Conservation (phyloP, 129 eudicot species). For the Lactuca sativa region DNA sequence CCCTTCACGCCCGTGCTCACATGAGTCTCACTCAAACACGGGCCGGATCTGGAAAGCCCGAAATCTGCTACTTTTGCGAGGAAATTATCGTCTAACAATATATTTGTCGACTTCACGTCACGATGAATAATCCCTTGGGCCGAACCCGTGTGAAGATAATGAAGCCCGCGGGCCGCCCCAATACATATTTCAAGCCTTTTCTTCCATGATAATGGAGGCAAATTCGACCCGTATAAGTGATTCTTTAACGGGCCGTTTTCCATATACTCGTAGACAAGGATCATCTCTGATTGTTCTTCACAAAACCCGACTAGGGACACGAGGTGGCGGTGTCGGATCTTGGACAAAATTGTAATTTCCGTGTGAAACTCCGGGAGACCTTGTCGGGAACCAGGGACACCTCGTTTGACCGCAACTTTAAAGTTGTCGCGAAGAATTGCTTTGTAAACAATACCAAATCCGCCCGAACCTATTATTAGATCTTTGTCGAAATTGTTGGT, state of each 20-base stretch:
- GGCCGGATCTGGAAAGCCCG: conserved; percentile 79
- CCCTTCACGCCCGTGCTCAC: conserved; percentile 88
- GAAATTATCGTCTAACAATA: conserved; percentile 58
- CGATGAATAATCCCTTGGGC: conserved; percentile 81
- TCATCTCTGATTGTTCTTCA: conserved; percentile 91
- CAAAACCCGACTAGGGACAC: conserved; percentile 87
- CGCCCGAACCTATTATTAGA: conserved; percentile 75
- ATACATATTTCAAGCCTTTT: conserved; percentile 83
- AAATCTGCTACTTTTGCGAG: conserved; percentile 83
- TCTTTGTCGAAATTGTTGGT: conserved; percentile 74
- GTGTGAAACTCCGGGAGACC: conserved; percentile 89
- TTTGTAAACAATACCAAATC: conserved; percentile 85
- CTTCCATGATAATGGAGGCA: conserved; percentile 72
- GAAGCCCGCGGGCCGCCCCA: conserved; percentile 84
- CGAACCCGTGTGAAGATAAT: conserved; percentile 81
- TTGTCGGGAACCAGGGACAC: conserved; percentile 80
- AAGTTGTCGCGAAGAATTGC: conserved; percentile 58
- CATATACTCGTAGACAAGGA: conserved; percentile 87
- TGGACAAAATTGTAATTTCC: conserved; percentile 73
- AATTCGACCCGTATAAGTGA: conserved; percentile 66
- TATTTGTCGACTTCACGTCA: conserved; percentile 78
- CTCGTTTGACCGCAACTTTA: conserved; percentile 81
- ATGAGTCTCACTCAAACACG: conserved; percentile 73
- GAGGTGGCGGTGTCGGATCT: conserved; percentile 83
- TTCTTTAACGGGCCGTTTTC: conserved; percentile 74